Evolutionary conservation across 2,329 filamentous ascomycete species (phyloP), one percentile per base, ranked within the genome.

Genomic region (Scedosporium dehoogii): DNA sequence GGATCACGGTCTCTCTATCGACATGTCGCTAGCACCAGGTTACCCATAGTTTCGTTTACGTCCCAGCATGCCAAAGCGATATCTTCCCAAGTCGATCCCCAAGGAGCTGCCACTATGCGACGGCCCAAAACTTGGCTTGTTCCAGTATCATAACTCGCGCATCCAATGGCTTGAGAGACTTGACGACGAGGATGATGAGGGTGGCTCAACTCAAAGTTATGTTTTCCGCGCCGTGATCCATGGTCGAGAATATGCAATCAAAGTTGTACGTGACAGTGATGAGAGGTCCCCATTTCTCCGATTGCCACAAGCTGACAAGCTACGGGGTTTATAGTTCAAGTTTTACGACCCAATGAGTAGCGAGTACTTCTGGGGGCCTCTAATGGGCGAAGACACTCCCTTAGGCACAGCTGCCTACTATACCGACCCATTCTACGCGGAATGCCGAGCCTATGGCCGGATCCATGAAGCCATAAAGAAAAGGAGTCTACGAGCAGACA

Each of bases 151-250:
- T 27, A 55, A 58, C n/a, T 65, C 64, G 0, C 60, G n/a, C 1
- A 68, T 68, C 33, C 33, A 65, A 59, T 68, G 67, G 67, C 33
- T 67, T 6, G 66, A 66, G 53, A 66, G 66, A 53, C 55, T 68
- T 23, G 44, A 58, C 7, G 48, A 63, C 41, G 16, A 62, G 6
- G 62, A 67, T 5, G 63, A 58, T 6, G 62, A 61, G 5, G 27
- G 27, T 1, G n/a, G n/a, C n/a, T 33, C 57, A 10, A 60, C 46
- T 14, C 44, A 67, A 48, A 65, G 64, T 5, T 68, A 65, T 16
- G 64, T 68, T 6, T 68, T 68, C 48, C 64, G 64, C 21, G 66
- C 63, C 3, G 59, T 23, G 2, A 67, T 68, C 10, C 56, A 57
- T 9, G 42, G 29, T 4, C 59, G 56, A 4, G 59, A 66, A 25